Evolutionary conservation across 2,329 filamentous ascomycete species (phyloP), one percentile per base, ranked within the genome.

Genomic region (Hymenoscyphus repandus): DNA sequence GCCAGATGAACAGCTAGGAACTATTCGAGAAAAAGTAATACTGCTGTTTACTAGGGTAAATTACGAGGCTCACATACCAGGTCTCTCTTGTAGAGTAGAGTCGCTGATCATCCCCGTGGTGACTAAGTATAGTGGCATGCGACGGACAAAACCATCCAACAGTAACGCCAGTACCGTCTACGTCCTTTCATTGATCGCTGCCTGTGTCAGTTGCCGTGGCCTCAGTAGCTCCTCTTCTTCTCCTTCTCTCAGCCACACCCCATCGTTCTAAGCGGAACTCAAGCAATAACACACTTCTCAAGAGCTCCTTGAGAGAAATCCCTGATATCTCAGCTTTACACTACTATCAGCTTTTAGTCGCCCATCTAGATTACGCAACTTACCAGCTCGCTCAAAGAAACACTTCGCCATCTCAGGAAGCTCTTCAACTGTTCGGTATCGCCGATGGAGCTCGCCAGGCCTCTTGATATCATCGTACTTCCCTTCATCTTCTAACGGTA

Each of bases 361-460:
- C 12, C 2, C 15, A n/a, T 39, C 7, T 12, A 27, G 10, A 18
- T 30, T 20, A 10, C 27, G 15, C 64, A 2, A 69, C 39, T 65
- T 65, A 48, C 74, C 74, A 36, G 70, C 71, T 52, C 68, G 66
- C 11, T 63, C 62, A 52, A 74, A 76, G 41, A 78, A 71, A 0
- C 59, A 56, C 39, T 63, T 73, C 0, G 72, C 73, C 2, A 60
- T 55, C 6, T 67, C 66, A 1, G 72, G 68, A 30, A 78, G 64
- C 7, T 78, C 73, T 4, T 69, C 66, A n/a, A 67, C 61, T 5
- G 51, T 67, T 13, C 69, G 67, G 55, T 69, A 73, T 4, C 64
- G 54, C 33, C 60, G 62, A 51, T 73, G 67, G 10, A 64, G 53
- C 2, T 66, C 64, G 1, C 70, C 70, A 6, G 66, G 56, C 30